Evolutionary conservation across 2,329 filamentous ascomycete species (phyloP), one percentile per base, ranked within the genome.

Genomic region (Lachnellula willkommii): DNA sequence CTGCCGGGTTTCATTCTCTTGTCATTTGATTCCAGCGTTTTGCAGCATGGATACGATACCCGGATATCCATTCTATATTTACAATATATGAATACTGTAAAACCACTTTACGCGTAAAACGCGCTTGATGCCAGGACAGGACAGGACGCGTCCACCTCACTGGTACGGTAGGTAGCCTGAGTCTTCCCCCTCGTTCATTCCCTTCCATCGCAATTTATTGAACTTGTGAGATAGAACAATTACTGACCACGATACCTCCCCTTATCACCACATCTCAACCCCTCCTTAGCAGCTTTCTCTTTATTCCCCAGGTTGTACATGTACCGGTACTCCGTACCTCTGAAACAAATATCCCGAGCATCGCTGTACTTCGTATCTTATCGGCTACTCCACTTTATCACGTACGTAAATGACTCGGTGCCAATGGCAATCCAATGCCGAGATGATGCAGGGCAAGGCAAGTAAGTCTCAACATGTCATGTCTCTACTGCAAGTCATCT

Each of bases 91-190:
- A 20, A 2, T 12, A 39, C 5, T 14, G 12, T 12, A 40, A 12
- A 43, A 51, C 49, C 49, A 51, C 49, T 51, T 51, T 51, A 43
- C 49, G 49, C 48, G 48, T 28, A 24, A 51, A 39, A 40, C 48
- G 35, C 48, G 48, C 24, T 36, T 17, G n/a, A 15, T 39, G 26
- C 15, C 47, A 35, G n/a, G 14, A 49, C 28, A 4, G 28, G 26
- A 14, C 47, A 17, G 9, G 28, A 49, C 47, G 47, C 47, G 47
- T 50, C 32, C 5, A 7, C 37, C 37, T 17, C 37, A 15, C 37
- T 7, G 37, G 9, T 12, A 32, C 5, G 2, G 22, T 24, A 24
- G 36, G 36, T 39, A 39, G 11, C n/a, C 4, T 49, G 47, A 20
- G 20, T 4, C 24, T 45, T 43, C 24, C 5, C 42, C 50, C 7